Conservation (phyloP, 2,329 filamentous ascomycete species). For the Epichloe sibirici region DNA sequence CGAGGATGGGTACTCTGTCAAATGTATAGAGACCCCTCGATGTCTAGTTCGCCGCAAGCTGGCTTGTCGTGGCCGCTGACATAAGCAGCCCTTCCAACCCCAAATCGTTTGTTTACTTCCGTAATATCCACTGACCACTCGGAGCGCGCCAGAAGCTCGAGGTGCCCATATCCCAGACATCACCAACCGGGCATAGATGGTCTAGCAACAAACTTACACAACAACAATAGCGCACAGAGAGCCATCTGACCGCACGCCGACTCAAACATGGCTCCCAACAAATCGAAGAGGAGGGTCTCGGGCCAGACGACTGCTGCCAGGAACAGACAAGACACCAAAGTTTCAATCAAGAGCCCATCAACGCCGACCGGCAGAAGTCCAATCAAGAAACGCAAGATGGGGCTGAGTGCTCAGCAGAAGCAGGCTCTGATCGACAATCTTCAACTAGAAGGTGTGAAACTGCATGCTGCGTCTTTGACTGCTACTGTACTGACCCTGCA, state of each 20-base stretch:
- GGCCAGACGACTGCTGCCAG: conserved; percentile 10
- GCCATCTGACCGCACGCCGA: conserved; percentile 8
- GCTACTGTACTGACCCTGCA: conserved; percentile 1
- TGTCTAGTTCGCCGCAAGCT: not conserved
- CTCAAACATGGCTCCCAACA: conserved; percentile 33
- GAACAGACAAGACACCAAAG: conserved; percentile 11
- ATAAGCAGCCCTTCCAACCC: conserved; percentile 3
- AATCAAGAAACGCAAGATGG: conserved; percentile 46
- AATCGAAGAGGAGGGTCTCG: conserved; percentile 23
- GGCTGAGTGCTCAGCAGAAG: conserved; percentile 61
- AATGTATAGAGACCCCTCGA: conserved; percentile 9
- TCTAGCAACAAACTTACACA: not conserved
- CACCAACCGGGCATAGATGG: not conserved
- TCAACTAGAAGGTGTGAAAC: conserved; percentile 65
- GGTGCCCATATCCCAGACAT: not conserved
- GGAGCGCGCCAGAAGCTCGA: conserved; percentile 5
- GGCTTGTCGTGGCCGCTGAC: conserved; percentile 2
- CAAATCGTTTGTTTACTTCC: conserved; percentile 28
- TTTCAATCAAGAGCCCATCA: conserved; percentile 20
- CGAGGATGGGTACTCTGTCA: no score
- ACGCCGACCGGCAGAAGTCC: conserved; percentile 41
- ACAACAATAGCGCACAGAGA: not conserved
- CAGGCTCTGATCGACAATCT: conserved; percentile 81
- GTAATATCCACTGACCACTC: conserved; percentile 9
- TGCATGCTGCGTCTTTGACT: not conserved